Evolutionary conservation across 2,329 filamentous ascomycete species (phyloP).

Genomic region (Hansfordia pulvinata): DNA sequence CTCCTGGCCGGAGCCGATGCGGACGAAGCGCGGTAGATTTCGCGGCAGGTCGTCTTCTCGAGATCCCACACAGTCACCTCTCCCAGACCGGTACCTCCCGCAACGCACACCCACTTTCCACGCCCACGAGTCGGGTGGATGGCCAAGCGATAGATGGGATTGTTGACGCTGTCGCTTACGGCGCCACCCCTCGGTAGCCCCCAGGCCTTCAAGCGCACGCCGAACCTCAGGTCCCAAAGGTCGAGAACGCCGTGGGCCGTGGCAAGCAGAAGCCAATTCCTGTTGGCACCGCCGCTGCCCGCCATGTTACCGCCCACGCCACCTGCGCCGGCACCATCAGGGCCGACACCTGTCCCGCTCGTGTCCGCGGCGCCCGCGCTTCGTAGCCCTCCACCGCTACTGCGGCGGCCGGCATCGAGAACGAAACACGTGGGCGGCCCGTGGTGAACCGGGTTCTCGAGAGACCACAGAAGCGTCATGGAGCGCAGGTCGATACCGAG

Average conservation of each 20-base stretch:
- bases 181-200: no score
- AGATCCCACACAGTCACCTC: slow-evolving; percentile 95
- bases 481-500: slow-evolving; percentile 75
- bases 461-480: slow-evolving; percentile 68
- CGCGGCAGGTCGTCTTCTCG: slow-evolving; percentile 76
- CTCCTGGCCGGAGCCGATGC: no score
- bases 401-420: slow-evolving; percentile 65
- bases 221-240: slow-evolving; percentile 95
- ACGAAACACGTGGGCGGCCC: slow-evolving; percentile 87
- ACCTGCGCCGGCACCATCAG: no score
- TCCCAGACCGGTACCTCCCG: slow-evolving; percentile 73
- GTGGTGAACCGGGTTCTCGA: slow-evolving; percentile 83
- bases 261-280: slow-evolving; percentile 85
- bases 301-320: no score
- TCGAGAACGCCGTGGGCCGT: slow-evolving; percentile 89
- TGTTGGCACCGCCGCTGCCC: no score
- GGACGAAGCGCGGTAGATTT: slow-evolving; percentile 76
- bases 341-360: no score
- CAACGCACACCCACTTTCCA: slow-evolving; percentile 76
- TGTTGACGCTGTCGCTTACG: no score
- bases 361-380: no score
- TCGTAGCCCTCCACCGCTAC: no score
- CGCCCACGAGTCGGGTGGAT: slow-evolving; percentile 68
- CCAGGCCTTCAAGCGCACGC: slow-evolving; percentile 76
- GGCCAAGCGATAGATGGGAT: slow-evolving; percentile 64